These are phyloP conservation scores for Melanopsichium pennsylvanicum DNA, from an alignment of 1,284 basidiomycete genomes.

Conservation along the genomic window DNA sequence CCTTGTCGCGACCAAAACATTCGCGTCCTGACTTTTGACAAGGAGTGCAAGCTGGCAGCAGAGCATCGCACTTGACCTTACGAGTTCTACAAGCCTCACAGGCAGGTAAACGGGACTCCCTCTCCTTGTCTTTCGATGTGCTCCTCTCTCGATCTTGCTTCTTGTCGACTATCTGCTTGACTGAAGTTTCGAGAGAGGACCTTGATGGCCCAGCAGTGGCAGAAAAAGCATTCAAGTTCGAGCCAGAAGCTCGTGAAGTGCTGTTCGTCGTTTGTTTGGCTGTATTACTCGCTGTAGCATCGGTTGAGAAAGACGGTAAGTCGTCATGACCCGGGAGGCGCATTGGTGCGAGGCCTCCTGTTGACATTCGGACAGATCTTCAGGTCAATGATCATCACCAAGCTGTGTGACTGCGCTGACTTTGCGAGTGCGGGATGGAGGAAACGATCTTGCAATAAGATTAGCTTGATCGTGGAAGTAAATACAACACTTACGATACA, in stretches of 20 bases:
- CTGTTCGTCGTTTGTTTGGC: not conserved
- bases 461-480: not conserved
- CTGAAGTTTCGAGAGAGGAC: constrained; percentile 2
- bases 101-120: constrained; percentile 32
- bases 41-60: constrained; percentile 42
- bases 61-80: constrained; percentile 45
- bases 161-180: constrained; percentile 1
- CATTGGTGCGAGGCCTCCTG: not conserved
- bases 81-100: constrained; percentile 39
- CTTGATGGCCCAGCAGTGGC: constrained; percentile 2
- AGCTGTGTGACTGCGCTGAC: not conserved
- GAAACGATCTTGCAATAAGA: not conserved
- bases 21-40: constrained; percentile 37
- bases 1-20: constrained; percentile 41
- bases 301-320: not conserved
- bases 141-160: constrained; percentile 11
- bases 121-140: constrained; percentile 22
- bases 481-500: not conserved
- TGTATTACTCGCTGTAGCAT: too few relatives aligned
- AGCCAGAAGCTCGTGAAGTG: not conserved
- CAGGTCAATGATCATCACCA: not conserved
- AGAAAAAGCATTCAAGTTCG: not conserved
- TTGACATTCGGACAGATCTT: constrained; percentile 6
- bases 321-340: not conserved
- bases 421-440: constrained; percentile 1